Evolutionary conservation across 441 rosid genomes (phyloP).

Genomic region (Populus hybrid): DNA sequence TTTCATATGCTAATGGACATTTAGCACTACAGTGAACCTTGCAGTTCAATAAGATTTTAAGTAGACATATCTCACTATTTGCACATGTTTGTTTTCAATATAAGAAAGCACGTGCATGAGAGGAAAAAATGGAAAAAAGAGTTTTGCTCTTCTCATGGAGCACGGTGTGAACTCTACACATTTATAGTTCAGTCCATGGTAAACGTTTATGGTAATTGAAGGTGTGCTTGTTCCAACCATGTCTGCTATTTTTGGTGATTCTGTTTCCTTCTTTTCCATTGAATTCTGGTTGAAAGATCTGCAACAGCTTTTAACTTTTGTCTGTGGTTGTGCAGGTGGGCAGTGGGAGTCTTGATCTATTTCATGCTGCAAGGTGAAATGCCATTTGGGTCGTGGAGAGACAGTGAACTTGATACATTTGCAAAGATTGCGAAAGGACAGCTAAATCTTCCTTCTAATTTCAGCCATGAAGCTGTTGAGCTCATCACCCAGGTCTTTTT

Average conservation of each 20-base stretch:
- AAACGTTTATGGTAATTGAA: neutral
- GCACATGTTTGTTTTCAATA: neutral
- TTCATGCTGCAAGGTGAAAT: constrained; percentile 79
- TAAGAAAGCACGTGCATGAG: neutral
- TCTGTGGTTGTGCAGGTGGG: constrained; percentile 66
- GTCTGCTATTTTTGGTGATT: neutral
- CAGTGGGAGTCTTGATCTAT: constrained; percentile 80
- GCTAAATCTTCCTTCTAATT: constrained; percentile 49
- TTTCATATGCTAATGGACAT: neutral
- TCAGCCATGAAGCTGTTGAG: constrained; percentile 70
- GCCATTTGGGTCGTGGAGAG: constrained; percentile 97
- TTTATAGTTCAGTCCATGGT: neutral
- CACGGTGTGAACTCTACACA: neutral
- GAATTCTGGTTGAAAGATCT: neutral
- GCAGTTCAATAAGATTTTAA: neutral
- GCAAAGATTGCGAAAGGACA: constrained; percentile 85
- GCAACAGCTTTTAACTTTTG: neutral
- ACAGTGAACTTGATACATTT: constrained; percentile 68
- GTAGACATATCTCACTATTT: neutral
- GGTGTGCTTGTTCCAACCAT: neutral
- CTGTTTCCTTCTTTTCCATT: neutral
- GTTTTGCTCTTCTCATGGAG: neutral
- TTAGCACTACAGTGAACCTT: neutral
- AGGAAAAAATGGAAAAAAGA: neutral
- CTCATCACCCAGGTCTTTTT: constrained; percentile 70